A percentile compares a stretch with the other conserved stretches of the same genome.
These are phyloP conservation scores for Alnus glutinosa DNA, from an alignment of 306 rosid genomes.

Conservation along the genomic window DNA sequence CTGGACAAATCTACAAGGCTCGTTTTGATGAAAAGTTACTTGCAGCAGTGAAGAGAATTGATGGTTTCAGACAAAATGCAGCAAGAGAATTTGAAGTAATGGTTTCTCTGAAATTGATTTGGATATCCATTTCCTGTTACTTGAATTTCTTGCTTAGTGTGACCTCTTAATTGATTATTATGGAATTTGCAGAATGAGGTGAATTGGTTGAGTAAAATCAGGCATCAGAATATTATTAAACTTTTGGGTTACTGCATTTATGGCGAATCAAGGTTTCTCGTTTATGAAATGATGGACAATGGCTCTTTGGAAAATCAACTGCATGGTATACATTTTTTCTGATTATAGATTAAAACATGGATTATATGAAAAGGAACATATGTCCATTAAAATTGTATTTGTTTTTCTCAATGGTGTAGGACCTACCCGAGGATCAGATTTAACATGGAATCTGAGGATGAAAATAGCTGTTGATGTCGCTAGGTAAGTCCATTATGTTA, in stretches of 20 bases:
- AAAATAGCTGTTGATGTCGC: slow-evolving; percentile 84
- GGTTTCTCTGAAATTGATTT: slow-evolving; percentile 18
- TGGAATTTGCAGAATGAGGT: slow-evolving; percentile 76
- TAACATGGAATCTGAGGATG: slow-evolving; percentile 81
- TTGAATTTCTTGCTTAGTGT: slow-evolving; percentile 15
- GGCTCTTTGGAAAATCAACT: slow-evolving; percentile 76
- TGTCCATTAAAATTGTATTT: neutral
- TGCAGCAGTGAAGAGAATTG: slow-evolving; percentile 74
- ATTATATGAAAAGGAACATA: neutral
- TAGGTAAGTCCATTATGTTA: slow-evolving; percentile 44
- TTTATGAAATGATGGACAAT: slow-evolving; percentile 76
- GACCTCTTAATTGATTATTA: slow-evolving; percentile 27
- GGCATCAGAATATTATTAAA: slow-evolving; percentile 77
- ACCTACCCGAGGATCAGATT: slow-evolving; percentile 58
- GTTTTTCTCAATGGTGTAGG: slow-evolving; percentile 45
- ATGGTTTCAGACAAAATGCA: slow-evolving; percentile 40
- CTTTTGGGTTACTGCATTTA: slow-evolving; percentile 77
- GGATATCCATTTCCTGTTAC: slow-evolving; percentile 15
- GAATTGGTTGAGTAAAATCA: slow-evolving; percentile 75
- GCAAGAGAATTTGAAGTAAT: slow-evolving; percentile 78
- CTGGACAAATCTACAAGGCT: slow-evolving; percentile 65
- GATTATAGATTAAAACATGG: slow-evolving; percentile 15
- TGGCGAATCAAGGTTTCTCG: slow-evolving; percentile 72
- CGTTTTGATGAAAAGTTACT: slow-evolving; percentile 59
- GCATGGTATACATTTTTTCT: slow-evolving; percentile 49